Conservation (phyloP, 2,329 filamentous ascomycete genomes). For the Aurifilum marmelostoma region DNA sequence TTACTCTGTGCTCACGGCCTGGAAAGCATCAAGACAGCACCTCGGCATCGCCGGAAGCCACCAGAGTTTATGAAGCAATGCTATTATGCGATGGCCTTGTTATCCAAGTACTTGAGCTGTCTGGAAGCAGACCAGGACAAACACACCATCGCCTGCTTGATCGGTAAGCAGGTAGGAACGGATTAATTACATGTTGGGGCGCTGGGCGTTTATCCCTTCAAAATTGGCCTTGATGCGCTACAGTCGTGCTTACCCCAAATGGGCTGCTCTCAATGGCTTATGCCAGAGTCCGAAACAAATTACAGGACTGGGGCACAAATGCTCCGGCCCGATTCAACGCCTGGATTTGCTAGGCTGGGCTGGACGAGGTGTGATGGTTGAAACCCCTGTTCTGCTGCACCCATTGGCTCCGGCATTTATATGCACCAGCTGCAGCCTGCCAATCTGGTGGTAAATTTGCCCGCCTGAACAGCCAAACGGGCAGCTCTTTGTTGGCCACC, state of each 20-base stretch:
- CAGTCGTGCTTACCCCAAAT: neutral
- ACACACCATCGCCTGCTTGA: no score
- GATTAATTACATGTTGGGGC: neutral
- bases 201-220: neutral
- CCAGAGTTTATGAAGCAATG: neutral
- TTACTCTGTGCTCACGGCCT: no score
- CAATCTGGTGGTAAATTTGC: slow-evolving; percentile 2
- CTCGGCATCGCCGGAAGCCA: no score
- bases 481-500: neutral
- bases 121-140: no score
- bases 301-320: neutral
- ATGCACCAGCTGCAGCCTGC: neutral
- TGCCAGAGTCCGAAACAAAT: neutral
- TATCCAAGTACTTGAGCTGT: no score
- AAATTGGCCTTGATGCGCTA: neutral
- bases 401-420: slow-evolving; percentile 1
- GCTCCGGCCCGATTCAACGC: slow-evolving; percentile 2
- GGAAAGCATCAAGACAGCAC: no score
- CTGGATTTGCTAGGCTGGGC: neutral
- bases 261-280: neutral
- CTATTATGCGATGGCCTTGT: no score
- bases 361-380: neutral
- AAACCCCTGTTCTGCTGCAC: neutral
- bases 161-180: neutral
- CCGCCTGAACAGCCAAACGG: slow-evolving; percentile 1